Percentiles rank a stretch among this genome's conserved stretches.
Evolutionary conservation across 108 stramenopile species (phyloP).

Genomic region (Skeletonema grethae): DNA sequence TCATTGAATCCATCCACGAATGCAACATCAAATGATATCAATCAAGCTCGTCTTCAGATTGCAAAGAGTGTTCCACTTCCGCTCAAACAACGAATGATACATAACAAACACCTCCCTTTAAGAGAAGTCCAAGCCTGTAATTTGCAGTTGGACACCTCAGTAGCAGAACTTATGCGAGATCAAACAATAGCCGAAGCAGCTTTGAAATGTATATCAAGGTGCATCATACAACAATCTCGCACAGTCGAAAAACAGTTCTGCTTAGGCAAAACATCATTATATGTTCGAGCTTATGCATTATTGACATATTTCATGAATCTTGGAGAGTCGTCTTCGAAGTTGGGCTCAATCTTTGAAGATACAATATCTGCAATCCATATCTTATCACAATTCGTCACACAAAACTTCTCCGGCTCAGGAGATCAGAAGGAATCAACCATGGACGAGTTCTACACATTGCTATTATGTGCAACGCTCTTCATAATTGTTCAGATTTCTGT

Average conservation of each 20-base stretch:
- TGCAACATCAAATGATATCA: not conserved
- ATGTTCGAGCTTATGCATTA: slow-evolving; percentile 21
- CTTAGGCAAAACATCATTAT: slow-evolving; percentile 17
- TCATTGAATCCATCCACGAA: not conserved
- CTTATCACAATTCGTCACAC: slow-evolving; percentile 1
- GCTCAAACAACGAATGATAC: slow-evolving; percentile 27
- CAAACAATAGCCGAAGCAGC: slow-evolving; percentile 14
- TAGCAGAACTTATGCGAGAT: slow-evolving; percentile 1
- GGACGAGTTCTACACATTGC: slow-evolving; percentile 16
- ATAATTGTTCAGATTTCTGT: slow-evolving; percentile 13
- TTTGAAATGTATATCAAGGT: slow-evolving; percentile 6
- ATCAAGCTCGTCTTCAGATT: not conserved
- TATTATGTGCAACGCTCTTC: slow-evolving; percentile 16
- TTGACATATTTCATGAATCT: slow-evolving; percentile 11
- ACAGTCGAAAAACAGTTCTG: not conserved
- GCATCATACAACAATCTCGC: not conserved
- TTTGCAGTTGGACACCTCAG: not conserved
- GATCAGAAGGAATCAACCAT: slow-evolving; percentile 5
- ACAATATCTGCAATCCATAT: slow-evolving; percentile 9
- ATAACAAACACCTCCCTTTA: not conserved
- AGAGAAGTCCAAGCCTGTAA: not conserved
- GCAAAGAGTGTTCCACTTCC: not conserved
- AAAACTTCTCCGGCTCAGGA: not conserved
- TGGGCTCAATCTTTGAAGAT: slow-evolving; percentile 14
- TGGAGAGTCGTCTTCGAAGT: slow-evolving; percentile 1